Base-by-base conservation (phyloP, 805 yeast genomes). In the Myxozyma neotropica region DNA sequence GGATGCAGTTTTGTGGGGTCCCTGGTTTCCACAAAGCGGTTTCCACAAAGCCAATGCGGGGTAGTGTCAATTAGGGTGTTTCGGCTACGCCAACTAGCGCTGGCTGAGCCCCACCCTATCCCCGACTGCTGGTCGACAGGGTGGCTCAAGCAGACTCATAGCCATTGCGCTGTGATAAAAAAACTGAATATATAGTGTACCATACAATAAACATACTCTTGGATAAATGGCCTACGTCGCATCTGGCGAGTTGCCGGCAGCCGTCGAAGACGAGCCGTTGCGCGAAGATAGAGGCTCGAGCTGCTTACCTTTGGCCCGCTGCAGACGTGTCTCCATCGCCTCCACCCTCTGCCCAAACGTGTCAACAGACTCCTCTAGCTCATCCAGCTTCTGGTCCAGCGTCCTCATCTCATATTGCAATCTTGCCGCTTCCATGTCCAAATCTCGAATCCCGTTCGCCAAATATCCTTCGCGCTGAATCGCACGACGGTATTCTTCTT, bases 381-480 rank as follows among this genome's bases (percentile, higher is more conserved):
- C 94, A 45, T 82, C 79, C 48, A 88, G 79, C 65, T 87, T 84
- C 23, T 81, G 79, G 33, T 79, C 79, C 31, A 88, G 71, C 43
- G 85, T 74, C 21, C 87, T 73, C 46, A 84, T 74, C 68, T 88
- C 93, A 70, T 88, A 88, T 65, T 83, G 82, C 52, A 88, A 70
- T 61, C 85, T 76, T 2, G 88, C 84, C 35, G 82, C 80, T 52
- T 83, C 73, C 7, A 85, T 80, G 52, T 80, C 81, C 17, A 84
- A 74, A 59, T 84, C 87, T 59, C 79, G 81, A 29, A 73, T 69
- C 6, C 75, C 71, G 13, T 38, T 65, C 59, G 61, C 64, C 49
- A 56, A 67, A 51, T 38, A 70, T 58, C 44, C 63, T 61, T 59
- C 58, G 61, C 67, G 57, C 55, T 67, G 59, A 54, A 59, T 53